phyloP scores from a whole-genome alignment of 2,329 filamentous ascomycete species.

The Ceratocystis variospora region DNA sequence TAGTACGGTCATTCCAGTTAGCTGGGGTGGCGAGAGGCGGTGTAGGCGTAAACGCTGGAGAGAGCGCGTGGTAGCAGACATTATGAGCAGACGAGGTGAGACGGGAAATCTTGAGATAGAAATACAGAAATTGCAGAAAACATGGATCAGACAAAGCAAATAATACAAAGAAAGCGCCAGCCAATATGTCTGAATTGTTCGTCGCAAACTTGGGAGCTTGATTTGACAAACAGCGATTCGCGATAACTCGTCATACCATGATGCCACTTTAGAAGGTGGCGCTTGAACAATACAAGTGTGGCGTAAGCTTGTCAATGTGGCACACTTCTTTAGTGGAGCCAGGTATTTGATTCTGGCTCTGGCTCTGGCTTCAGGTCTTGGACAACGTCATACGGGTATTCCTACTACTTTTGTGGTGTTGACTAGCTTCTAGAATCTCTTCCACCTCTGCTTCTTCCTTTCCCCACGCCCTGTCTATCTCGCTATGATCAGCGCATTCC shows the following conservation, averaged over 20 bases:
- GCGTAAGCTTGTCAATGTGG: not conserved
- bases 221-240: not conserved
- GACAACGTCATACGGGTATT: not conserved
- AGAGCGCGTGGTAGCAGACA: not conserved
- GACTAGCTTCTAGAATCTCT: not conserved
- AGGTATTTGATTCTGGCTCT: not conserved
- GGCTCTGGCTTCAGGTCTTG: no score
- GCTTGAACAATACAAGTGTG: not conserved
- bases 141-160: not conserved
- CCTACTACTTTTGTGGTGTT: not conserved
- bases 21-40: not conserved
- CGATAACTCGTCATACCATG: not conserved
- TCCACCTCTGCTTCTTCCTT: not conserved
- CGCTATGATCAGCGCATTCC: conserved; percentile 91
- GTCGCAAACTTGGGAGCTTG: not conserved
- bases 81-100: not conserved
- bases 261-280: not conserved
- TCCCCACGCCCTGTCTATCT: not conserved
- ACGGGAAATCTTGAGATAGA: not conserved
- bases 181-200: not conserved
- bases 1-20: not conserved
- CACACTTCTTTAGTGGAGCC: not conserved
- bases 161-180: not conserved
- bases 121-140: not conserved
- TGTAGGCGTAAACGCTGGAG: not conserved